A percentile compares a stretch with the other conserved stretches of the same genome.
Conservation (phyloP, 2,329 filamentous ascomycete genomes). For the Pseudocercospora macadamiae region DNA sequence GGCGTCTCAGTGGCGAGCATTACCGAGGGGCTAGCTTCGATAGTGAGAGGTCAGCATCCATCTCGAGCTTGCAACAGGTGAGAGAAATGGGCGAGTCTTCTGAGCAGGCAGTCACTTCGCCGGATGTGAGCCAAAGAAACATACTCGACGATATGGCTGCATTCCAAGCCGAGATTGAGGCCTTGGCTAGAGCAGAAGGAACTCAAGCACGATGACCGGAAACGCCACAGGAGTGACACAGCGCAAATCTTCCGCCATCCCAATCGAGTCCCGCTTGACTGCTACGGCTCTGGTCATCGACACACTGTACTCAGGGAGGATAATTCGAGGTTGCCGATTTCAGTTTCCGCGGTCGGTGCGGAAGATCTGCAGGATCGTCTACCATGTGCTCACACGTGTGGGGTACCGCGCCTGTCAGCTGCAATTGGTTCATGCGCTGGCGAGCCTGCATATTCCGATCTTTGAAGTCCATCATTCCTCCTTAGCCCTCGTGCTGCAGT, state of each 20-base stretch:
- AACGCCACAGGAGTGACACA: not conserved
- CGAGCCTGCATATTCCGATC: not conserved
- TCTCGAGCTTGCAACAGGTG: constrained; percentile 27
- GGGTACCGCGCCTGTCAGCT: constrained; percentile 2
- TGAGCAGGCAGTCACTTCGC: constrained; percentile 14
- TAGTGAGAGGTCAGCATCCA: constrained; percentile 28
- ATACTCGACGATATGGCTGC: constrained; percentile 38
- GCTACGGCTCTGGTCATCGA: too few species aligned
- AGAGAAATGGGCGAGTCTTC: constrained; percentile 18
- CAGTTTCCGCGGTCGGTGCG: too few species aligned
- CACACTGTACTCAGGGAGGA: too few species aligned
- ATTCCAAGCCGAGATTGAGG: constrained; percentile 39
- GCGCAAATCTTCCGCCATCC: too few species aligned
- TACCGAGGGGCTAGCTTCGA: constrained; percentile 30
- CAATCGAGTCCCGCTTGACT: too few species aligned
- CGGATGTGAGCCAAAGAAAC: constrained; percentile 24
- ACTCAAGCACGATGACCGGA: constrained; percentile 12
- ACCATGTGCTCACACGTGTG: constrained; percentile 6
- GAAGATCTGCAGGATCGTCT: constrained; percentile 5
- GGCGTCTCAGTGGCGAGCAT: constrained; percentile 23
- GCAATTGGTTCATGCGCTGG: not conserved
- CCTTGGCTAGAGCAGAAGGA: constrained; percentile 25
- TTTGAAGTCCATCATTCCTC: not conserved
- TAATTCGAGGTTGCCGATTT: too few species aligned
- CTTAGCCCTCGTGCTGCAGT: not conserved